Base-by-base conservation (phyloP, 768 basidiomycete genomes). In the Boletellus ananas region DNA sequence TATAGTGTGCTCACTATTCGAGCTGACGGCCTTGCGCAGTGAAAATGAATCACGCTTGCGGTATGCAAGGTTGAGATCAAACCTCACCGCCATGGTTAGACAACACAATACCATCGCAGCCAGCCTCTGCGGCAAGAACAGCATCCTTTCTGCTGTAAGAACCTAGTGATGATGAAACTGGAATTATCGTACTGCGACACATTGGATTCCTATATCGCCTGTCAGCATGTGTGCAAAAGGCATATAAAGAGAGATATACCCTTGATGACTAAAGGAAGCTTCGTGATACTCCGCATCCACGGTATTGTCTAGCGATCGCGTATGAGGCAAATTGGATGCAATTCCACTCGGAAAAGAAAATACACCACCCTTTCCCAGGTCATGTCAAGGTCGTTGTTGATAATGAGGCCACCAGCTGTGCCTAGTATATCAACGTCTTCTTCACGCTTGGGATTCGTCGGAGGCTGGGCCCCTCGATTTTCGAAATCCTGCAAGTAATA, bases 21-120 rank as follows among this genome's bases (percentile, higher is more conserved):
- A 94, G 70, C 66, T 94, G 90, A 23, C 92, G 79, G 36, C 87
- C 86, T 58, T 43, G 36, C 29, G 47, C 13, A 36, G 10, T 21
- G 27, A 44, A 31, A n/a, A 47, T 55, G 20, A 56, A 46, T 34
- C 37, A 33, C 11, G 6, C 44, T 34, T 18, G 17, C 13, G 25
- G 20, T 40, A 36, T 38, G 6, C 27, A 14, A 42, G 40, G 8
- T 21, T 38, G 1, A 16, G 18, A 44, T 11, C 10, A 14, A 36
- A 38, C 14, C 70, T 56, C 59, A 78, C 90, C 94, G 48, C 94
- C 94, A 58, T 97, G 94, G 57, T 97, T 97, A 1, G 87, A 90
- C 9, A 97, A 70, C 49, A 94, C 74, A 54, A 97, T 91, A 5
- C 88, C 94, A 49, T 94, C 85, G 16, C 90, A 85, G 12, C 92